Conservation (phyloP, 495 filamentous ascomycete genomes). For the Aspergillus haitiensis region DNA sequence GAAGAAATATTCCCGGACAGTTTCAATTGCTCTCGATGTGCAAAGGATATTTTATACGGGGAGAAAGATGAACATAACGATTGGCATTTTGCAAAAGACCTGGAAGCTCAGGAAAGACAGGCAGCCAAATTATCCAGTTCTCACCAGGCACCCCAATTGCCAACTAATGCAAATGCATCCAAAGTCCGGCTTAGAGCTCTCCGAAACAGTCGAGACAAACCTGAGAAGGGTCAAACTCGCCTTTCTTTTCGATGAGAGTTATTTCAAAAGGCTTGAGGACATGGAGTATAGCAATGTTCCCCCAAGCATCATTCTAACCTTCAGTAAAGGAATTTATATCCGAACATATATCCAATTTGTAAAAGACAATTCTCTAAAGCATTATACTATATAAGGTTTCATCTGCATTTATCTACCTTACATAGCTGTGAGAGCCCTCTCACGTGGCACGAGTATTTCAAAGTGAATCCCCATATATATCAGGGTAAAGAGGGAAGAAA, state of each 20-base stretch:
- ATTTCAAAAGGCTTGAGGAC: not conserved
- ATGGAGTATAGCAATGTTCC: not conserved
- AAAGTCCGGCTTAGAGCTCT: constrained; percentile 35
- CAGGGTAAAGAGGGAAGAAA: too few relatives aligned
- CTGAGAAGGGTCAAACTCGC: constrained; percentile 76
- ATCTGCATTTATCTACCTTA: too few relatives aligned
- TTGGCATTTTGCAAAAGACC: constrained; percentile 92
- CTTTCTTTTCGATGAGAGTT: constrained; percentile 60
- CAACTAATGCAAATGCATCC: constrained; percentile 27
- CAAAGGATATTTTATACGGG: constrained; percentile 51
- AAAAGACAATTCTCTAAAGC: too few relatives aligned
- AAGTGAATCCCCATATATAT: too few relatives aligned
- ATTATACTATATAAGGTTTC: too few relatives aligned
- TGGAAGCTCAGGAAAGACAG: constrained; percentile 63
- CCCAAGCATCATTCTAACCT: too few relatives aligned
- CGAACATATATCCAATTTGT: too few relatives aligned
- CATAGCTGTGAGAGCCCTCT: too few relatives aligned
- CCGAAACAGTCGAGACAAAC: constrained; percentile 45
- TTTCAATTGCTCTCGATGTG: constrained; percentile 68
- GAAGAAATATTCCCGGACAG: constrained; percentile 15
- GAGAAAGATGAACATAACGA: constrained; percentile 79
- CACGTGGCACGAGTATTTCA: too few relatives aligned
- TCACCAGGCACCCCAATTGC: constrained; percentile 24
- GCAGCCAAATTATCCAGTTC: constrained; percentile 24
- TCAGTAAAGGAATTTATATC: too few relatives aligned